Conservation (phyloP, 345 rosid genomes). For the Rhodamnia rubescens region DNA sequence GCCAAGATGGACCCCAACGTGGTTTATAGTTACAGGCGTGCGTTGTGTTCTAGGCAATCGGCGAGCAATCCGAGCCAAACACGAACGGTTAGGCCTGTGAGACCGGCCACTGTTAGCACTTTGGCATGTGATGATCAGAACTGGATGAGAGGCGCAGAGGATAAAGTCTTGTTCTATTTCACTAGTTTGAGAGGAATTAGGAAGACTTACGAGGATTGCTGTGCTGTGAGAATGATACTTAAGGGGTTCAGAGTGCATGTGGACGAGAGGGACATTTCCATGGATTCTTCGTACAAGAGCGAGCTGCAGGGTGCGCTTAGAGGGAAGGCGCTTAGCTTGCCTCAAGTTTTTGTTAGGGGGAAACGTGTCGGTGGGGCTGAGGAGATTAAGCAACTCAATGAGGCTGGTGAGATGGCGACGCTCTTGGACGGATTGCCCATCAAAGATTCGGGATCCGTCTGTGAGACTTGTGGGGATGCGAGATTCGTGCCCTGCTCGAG, state of each 20-base stretch:
- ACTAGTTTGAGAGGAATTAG: conserved; percentile 31
- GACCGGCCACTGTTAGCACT: not conserved
- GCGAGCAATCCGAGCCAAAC: not conserved
- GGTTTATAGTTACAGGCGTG: conserved; percentile 11
- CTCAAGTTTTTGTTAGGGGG: conserved; percentile 29
- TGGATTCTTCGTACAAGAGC: conserved; percentile 23
- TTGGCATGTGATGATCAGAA: not conserved
- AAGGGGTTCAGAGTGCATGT: conserved; percentile 24
- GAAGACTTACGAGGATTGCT: conserved; percentile 31
- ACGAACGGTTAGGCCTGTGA: not conserved
- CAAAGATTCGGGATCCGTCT: conserved; percentile 11
- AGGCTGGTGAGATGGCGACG: conserved; percentile 24
- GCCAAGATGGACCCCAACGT: conserved; percentile 13
- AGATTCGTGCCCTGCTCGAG: conserved; percentile 32
- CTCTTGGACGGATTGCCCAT: conserved; percentile 23
- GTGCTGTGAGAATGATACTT: conserved; percentile 27
- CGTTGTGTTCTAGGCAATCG: conserved; percentile 5
- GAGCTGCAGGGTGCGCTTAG: conserved; percentile 17
- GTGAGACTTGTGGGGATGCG: conserved; percentile 33
- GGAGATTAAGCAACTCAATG: conserved; percentile 30
- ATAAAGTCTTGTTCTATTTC: conserved; percentile 6
- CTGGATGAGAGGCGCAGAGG: not conserved
- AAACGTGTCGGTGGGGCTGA: conserved; percentile 30
- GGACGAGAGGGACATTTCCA: conserved; percentile 32
- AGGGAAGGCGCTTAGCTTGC: conserved; percentile 16